These are phyloP conservation scores for Catharanthus roseus DNA, from an alignment of 257 asterid genomes.

Conservation along the genomic window DNA sequence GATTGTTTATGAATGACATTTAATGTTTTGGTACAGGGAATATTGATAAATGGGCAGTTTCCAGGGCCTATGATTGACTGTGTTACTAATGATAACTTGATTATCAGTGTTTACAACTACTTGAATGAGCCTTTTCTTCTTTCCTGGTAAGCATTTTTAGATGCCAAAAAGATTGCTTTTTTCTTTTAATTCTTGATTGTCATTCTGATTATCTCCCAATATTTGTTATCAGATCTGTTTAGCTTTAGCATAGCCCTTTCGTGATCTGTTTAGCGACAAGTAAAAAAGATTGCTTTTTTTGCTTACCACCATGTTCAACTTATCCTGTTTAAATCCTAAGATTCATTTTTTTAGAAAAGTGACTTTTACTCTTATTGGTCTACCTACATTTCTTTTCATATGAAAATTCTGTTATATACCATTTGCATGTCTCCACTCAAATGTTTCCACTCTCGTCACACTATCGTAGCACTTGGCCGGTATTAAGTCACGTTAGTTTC, in stretches of 20 bases:
- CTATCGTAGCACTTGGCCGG: too few relatives aligned
- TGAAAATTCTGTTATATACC: too few relatives aligned
- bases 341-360: too few relatives aligned
- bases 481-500: too few relatives aligned
- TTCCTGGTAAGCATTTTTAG: conserved; percentile 56
- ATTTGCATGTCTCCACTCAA: too few relatives aligned
- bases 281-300: not conserved
- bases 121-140: conserved; percentile 87
- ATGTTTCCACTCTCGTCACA: too few relatives aligned
- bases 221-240: conserved; percentile 15
- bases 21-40: conserved; percentile 51
- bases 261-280: too few relatives aligned
- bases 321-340: not conserved
- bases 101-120: conserved; percentile 80
- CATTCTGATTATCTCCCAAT: not conserved
- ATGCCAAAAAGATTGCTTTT: not conserved
- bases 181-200: conserved; percentile 5
- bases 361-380: too few relatives aligned
- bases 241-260: too few relatives aligned
- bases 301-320: too few relatives aligned
- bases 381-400: too few relatives aligned
- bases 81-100: conserved; percentile 87
- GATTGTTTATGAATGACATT: conserved; percentile 14
- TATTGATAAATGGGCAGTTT: conserved; percentile 89
- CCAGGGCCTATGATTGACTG: conserved; percentile 98